A percentile compares a stretch with the other conserved stretches of the same genome.
phyloP scores from a whole-genome alignment of 2,329 filamentous ascomycete species.

The Neonectria punicea region DNA sequence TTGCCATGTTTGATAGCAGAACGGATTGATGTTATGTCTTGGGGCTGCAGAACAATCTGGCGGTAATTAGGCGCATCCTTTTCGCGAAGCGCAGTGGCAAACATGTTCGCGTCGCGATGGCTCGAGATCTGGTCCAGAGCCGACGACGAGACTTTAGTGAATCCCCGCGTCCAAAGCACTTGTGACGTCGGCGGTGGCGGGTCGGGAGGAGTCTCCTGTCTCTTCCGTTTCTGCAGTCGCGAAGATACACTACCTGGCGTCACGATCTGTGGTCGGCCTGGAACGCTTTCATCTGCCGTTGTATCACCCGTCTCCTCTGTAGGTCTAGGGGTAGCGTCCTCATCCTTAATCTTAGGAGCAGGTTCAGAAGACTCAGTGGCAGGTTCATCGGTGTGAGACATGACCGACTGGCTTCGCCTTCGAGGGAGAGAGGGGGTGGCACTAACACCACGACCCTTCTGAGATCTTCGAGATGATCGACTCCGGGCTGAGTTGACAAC shows the following conservation, averaged over 20 bases:
- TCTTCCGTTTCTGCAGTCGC: conserved; percentile 65
- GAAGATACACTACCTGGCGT: conserved; percentile 53
- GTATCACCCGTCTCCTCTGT: conserved; percentile 67
- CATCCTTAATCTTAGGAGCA: conserved; percentile 65
- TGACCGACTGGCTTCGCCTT: conserved; percentile 58
- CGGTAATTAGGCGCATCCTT: conserved; percentile 81
- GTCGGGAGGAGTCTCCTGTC: conserved; percentile 61
- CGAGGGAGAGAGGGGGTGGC: conserved; percentile 49
- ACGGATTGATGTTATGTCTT: conserved; percentile 82
- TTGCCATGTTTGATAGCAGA: conserved; percentile 79
- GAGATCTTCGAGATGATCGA: conserved; percentile 50
- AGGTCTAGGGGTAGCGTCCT: conserved; percentile 65
- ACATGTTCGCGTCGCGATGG: conserved; percentile 83
- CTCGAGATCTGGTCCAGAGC: conserved; percentile 81
- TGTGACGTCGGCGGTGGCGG: conserved; percentile 68
- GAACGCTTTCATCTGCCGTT: conserved; percentile 63
- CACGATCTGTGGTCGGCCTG: conserved; percentile 50
- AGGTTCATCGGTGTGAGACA: conserved; percentile 60
- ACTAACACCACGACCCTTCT: conserved; percentile 49
- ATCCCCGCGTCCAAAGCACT: conserved; percentile 79
- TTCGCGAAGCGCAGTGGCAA: conserved; percentile 79
- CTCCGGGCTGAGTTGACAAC: conserved; percentile 43
- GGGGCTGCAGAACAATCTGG: conserved; percentile 77
- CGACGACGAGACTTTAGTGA: conserved; percentile 77
- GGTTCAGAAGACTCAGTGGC: conserved; percentile 54